Evolutionary conservation across 2,329 filamentous ascomycete genomes (phyloP), one percentile per base, ranked within the genome.

Genomic region (Penicillium verrucosum): DNA sequence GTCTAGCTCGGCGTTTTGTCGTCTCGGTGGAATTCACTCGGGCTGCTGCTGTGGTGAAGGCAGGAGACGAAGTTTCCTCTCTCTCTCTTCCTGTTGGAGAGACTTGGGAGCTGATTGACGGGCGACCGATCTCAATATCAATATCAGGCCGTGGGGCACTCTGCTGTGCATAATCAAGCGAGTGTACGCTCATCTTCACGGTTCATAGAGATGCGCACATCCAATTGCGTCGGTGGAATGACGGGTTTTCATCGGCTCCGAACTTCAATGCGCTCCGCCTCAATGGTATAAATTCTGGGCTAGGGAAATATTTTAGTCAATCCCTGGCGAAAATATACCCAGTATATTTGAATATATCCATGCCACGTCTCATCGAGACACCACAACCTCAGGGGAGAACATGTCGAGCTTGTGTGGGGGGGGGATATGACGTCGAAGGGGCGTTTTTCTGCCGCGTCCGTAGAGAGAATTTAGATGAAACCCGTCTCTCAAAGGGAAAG

Each of bases 81-180:
- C 42, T 47, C 2, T 65, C 69, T 46, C 46, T 56, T 41, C 47
- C 57, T 32, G 49, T 61, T n/a, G 66, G 64, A 11, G 66, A 65
- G 16, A 48, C 47, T 14, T 63, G 55, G 29, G 58, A 56, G 25
- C 43, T 56, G 2, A 64, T 58, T 30, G 68, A 66, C 5, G 60
- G 60, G 21, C 63, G 61, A 43, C 74, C 72, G 4, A 73, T 73
- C 59, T 77, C 75, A 14, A 77, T 65, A 61, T 77, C 74, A 3
- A 66, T 42, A 7, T 60, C 61, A 5, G 65, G 51, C 21, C 60
- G 61, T 10, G 61, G 30, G 7, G 59, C 51, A 32, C 54, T 57
- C 3, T 54, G 61, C 29, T 64, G 61, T 25, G 68, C 71, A 60
- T 74, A 71, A 52, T 76, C 72, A 36, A 65, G 59, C 16, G 68